Base-by-base conservation (phyloP, 2,329 filamentous ascomycete species). In the Nemania sp. region DNA sequence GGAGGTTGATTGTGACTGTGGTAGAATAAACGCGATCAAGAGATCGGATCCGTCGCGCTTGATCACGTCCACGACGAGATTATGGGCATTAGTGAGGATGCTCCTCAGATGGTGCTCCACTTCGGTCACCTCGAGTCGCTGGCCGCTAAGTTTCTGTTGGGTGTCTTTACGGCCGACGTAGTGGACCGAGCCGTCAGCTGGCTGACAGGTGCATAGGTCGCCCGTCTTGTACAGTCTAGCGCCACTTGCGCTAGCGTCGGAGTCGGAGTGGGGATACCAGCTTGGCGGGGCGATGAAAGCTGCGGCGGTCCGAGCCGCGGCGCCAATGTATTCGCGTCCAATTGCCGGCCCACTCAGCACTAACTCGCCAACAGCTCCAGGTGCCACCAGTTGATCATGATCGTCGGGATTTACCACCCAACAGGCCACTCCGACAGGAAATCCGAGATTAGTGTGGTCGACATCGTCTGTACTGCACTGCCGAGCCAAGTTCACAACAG, bases 101-200 rank as follows among this genome's bases (percentile, higher is more conserved):
- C 2, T 15, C 22, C 46, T 28, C 34, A 61, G 33, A 23, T 64
- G 65, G 43, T 70, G 69, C 64, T 73, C 78, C 33, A 74, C 74
- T 62, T 74, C 76, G 17, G 69, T 73, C 48, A 75, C 65, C 66
- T 74, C 80, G 57, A 77, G 67, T 55, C 76, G 58, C 49, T 71
- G 79, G 39, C 80, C 81, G 28, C 73, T 71, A 17, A 80, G 63
- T 61, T 80, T 80, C 41, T 78, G 69, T 59, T 80, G 77, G 1
- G 70, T 70, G 61, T 80, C 77, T 51, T 75, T 76, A 34, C 78
- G 70, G 37, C 77, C 77, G 45, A 75, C 49, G 45, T 67, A 72
- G 6, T 64, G 44, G 19, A 74, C 55, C 22, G 43, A 51, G n/a
- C 68, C 65, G 64, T 86, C 80, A 2, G 8, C 12, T 1, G 59